Evolutionary conservation across 1,139 yeast species (phyloP), one percentile per base, ranked within the genome.

Genomic region (Sugiyamaella sp.): DNA sequence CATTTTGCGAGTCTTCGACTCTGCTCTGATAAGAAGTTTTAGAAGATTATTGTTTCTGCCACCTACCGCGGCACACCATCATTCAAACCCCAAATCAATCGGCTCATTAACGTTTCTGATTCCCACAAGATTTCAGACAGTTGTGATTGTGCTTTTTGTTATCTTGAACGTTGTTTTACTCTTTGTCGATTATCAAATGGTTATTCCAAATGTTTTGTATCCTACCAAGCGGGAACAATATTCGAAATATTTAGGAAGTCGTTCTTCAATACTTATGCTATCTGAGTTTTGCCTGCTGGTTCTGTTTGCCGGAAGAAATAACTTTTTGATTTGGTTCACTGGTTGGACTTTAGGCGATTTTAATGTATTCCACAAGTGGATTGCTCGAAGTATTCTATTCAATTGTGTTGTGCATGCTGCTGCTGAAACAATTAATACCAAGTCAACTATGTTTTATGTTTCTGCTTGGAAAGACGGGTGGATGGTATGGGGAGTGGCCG

Each of bases 51-150:
- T 81, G 27, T 63, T 79, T 1, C 60, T 82, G 43, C 84, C 86
- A 1, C 81, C 86, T 0, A 65, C 78, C 9, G 72, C 74, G 49
- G 67, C 68, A 5, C 67, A 68, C 49, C 69, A 69, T 8, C 85
- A 81, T 61, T 74, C 77, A 46, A 71, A 74, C 42, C 71, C 74
- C 52, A 47, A 29, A 22, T 20, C 64, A 39, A 66, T 46, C 17
- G 50, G 59, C 21, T 44, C 69, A 27, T 63, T 71, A 22, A 66
- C 70, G 4, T 56, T 70, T 22, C 64, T 77, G 40, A 66, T 83
- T n/a, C 93, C 93, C 1, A 80, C 88, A 1, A 75, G 90, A 58
- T 70, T 77, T 46, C 90, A 83, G 66, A 65, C 81, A 0, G 58
- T 79, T 6, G 71, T 80, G 42, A 65, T 84, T 9, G 54, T 69